A percentile compares a stretch with the other conserved stretches of the same genome.
phyloP scores from a whole-genome alignment of 2,329 filamentous ascomycete genomes.

The Penicillium hesseltinei region DNA sequence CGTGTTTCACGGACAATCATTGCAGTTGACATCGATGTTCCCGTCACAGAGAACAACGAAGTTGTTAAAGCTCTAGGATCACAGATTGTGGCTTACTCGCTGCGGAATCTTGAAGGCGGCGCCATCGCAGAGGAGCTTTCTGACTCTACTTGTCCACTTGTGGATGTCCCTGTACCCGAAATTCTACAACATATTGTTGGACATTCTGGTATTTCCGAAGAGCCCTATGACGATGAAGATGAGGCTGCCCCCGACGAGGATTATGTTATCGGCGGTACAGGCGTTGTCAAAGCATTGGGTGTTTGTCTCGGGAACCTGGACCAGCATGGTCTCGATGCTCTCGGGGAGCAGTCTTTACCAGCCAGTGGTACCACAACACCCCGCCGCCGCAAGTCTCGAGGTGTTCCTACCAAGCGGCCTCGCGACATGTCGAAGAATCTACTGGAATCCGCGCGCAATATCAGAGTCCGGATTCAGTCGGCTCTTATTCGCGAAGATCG shows the following conservation, averaged over 20 bases:
- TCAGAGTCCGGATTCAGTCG: constrained; percentile 76
- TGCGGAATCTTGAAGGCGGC: constrained; percentile 83
- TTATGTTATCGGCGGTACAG: constrained; percentile 93
- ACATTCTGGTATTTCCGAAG: constrained; percentile 53
- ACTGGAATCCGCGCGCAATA: constrained; percentile 82
- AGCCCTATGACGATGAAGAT: constrained; percentile 57
- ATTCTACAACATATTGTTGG: constrained; percentile 86
- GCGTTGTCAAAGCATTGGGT: constrained; percentile 88
- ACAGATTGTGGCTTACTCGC: constrained; percentile 90
- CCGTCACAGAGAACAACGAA: constrained; percentile 76
- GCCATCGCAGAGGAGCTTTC: constrained; percentile 62
- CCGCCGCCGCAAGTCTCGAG: constrained; percentile 50
- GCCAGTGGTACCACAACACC: constrained; percentile 56
- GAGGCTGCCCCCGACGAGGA: constrained; percentile 80
- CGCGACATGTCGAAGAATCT: constrained; percentile 93
- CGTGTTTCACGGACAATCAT: constrained; percentile 80
- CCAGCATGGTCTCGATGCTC: constrained; percentile 47
- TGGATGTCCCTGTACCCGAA: constrained; percentile 67
- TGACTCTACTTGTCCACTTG: constrained; percentile 46
- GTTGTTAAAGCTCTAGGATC: constrained; percentile 88
- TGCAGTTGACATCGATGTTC: constrained; percentile 88
- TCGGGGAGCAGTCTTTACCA: constrained; percentile 41
- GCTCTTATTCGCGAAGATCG: constrained; percentile 74
- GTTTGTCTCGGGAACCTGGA: constrained; percentile 83
- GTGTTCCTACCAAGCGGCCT: constrained; percentile 61